These are phyloP conservation scores for Pseudonitzschia delicatissima DNA, from an alignment of 108 stramenopile genomes.

Conservation along the genomic window DNA sequence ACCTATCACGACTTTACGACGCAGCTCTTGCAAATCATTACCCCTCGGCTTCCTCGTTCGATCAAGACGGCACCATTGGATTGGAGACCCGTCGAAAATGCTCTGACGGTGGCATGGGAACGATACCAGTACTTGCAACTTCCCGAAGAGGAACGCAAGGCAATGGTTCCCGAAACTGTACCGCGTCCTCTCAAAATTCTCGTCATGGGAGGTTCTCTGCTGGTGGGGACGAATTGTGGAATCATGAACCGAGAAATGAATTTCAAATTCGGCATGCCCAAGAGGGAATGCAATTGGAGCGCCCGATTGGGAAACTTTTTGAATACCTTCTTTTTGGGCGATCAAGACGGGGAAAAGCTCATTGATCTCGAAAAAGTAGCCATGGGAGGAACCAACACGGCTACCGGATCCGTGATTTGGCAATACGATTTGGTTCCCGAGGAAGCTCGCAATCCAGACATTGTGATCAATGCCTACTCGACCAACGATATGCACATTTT, in stretches of 20 bases:
- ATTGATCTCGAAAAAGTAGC: conserved; percentile 58
- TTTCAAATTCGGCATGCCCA: conserved; percentile 37
- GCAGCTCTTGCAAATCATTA: conserved; percentile 31
- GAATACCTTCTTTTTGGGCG: conserved; percentile 21
- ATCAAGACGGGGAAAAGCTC: conserved; percentile 10
- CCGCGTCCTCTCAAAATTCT: conserved; percentile 68
- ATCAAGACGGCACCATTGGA: conserved; percentile 34
- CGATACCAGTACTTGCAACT: conserved; percentile 22
- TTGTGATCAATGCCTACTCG: conserved; percentile 76
- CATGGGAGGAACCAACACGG: conserved; percentile 80
- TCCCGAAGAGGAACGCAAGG: conserved; percentile 1
- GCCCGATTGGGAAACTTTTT: conserved; percentile 46
- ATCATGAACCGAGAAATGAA: conserved; percentile 41
- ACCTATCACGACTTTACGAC: conserved; percentile 34
- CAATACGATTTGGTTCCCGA: conserved; percentile 68
- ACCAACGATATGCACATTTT: conserved; percentile 84
- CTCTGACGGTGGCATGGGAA: conserved; percentile 18
- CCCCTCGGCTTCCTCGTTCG: conserved; percentile 30
- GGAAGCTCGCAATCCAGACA: conserved; percentile 60
- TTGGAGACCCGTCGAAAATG: conserved; percentile 23
- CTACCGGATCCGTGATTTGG: conserved; percentile 60
- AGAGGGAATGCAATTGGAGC: conserved; percentile 65
- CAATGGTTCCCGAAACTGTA: conserved; percentile 3
- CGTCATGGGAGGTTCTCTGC: conserved; percentile 74
- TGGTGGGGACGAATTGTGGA: conserved; percentile 71